phyloP scores from a whole-genome alignment of 1,139 yeast species.

The Geotrichum histeridarum region DNA sequence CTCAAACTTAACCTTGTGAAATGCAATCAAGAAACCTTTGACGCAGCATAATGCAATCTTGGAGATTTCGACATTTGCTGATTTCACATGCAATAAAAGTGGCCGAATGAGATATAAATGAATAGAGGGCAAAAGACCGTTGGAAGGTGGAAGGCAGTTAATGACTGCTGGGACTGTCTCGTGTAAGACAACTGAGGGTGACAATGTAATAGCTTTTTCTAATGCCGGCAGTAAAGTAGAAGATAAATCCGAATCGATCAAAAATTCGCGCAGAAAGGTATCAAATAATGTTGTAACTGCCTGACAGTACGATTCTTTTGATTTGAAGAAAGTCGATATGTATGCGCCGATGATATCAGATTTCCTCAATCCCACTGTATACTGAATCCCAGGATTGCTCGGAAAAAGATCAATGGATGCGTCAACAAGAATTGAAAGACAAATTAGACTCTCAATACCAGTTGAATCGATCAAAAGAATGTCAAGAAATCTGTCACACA shows the following conservation, averaged over 20 bases:
- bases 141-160: conserved; percentile 35
- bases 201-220: conserved; percentile 72
- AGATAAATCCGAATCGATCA: conserved; percentile 44
- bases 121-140: conserved; percentile 41
- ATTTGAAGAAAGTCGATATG: conserved; percentile 32
- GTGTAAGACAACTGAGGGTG: conserved; percentile 68
- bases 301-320: conserved; percentile 27
- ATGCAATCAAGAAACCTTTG: conserved; percentile 45
- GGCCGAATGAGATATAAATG: conserved; percentile 42
- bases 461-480: conserved; percentile 19
- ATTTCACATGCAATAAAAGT: too few relatives aligned
- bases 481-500: conserved; percentile 24
- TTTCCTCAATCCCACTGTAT: conserved; percentile 23
- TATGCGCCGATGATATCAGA: conserved; percentile 28
- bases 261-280: conserved; percentile 42
- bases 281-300: conserved; percentile 37
- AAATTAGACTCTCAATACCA: conserved; percentile 20
- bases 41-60: conserved; percentile 38
- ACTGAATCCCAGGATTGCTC: conserved; percentile 27
- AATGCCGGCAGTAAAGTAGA: conserved; percentile 51
- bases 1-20: conserved; percentile 46
- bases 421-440: conserved; percentile 31
- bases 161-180: conserved; percentile 50
- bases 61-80: conserved; percentile 21
- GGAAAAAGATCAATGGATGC: conserved; percentile 31